Conservation (phyloP, 768 basidiomycete species). For the Hypholoma fasciculare region DNA sequence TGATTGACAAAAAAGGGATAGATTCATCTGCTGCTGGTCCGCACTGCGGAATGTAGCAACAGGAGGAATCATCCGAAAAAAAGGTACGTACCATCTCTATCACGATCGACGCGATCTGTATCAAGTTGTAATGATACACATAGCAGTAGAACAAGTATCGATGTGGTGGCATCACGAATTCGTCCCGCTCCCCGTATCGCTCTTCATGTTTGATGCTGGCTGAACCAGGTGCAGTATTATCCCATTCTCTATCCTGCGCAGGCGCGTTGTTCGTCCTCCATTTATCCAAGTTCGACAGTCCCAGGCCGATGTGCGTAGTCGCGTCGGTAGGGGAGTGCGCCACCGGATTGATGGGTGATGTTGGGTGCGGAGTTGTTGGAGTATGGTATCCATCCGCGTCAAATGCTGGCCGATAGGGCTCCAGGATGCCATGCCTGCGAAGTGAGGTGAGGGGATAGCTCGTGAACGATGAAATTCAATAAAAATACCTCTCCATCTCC, state of each 20-base stretch:
- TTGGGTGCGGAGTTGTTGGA: background rate
- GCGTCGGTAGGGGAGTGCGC: background rate
- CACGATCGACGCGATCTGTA: slow-evolving; percentile 36
- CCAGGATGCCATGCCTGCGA: slow-evolving; percentile 38
- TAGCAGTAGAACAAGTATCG: slow-evolving; percentile 74
- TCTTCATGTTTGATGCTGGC: background rate
- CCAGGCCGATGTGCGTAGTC: background rate
- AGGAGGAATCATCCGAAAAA: background rate
- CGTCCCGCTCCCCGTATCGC: background rate
- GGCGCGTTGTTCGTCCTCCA: too few species aligned
- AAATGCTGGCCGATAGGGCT: slow-evolving; percentile 60
- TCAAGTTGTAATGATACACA: slow-evolving; percentile 63
- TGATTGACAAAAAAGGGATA: too few species aligned
- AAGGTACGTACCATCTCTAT: slow-evolving; percentile 39
- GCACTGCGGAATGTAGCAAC: too few species aligned
- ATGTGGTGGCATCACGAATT: slow-evolving; percentile 48
- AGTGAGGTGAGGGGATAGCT: background rate
- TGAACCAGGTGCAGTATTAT: too few species aligned
- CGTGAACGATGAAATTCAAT: background rate
- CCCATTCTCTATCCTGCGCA: too few species aligned
- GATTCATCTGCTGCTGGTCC: too few species aligned
- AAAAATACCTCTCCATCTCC: slow-evolving; percentile 46
- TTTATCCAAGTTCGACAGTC: background rate
- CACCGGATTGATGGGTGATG: background rate
- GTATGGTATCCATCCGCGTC: slow-evolving; percentile 14